Conservation (phyloP, 2,329 filamentous ascomycete species). For the Trichoderma sp. region DNA sequence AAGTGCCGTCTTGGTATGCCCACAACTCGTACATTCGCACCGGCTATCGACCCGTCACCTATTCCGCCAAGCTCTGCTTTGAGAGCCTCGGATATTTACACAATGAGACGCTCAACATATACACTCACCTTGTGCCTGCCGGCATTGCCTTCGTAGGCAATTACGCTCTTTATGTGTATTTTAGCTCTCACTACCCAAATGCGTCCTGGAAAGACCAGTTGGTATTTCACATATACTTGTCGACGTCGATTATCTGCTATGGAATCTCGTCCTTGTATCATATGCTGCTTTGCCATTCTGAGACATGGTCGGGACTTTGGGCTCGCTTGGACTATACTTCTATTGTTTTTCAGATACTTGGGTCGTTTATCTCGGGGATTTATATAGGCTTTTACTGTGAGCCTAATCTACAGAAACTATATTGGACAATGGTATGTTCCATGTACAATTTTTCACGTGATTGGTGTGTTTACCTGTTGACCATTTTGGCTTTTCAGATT, state of each 20-base stretch:
- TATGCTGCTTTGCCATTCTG: conserved; percentile 40
- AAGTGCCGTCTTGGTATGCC: conserved; percentile 41
- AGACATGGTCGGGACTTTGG: conserved; percentile 34
- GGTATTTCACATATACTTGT: conserved; percentile 41
- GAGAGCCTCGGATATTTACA: conserved; percentile 40
- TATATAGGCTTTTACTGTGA: conserved; percentile 41
- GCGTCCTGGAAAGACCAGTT: conserved; percentile 34
- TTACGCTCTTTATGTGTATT: conserved; percentile 29
- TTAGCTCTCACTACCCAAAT: conserved; percentile 32
- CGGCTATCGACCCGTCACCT: conserved; percentile 43
- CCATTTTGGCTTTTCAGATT: conserved; percentile 21
- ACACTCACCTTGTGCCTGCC: conserved; percentile 41
- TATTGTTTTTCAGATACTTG: conserved; percentile 39
- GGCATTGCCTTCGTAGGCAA: conserved; percentile 30
- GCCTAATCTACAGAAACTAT: neutral
- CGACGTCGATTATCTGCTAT: conserved; percentile 37
- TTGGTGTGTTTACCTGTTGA: neutral
- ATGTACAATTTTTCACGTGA: neutral
- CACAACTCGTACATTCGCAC: conserved; percentile 41
- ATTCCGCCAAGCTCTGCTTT: conserved; percentile 37
- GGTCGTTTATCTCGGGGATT: conserved; percentile 39
- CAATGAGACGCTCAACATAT: conserved; percentile 36
- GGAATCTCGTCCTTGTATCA: conserved; percentile 39
- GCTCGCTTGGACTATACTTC: conserved; percentile 38
- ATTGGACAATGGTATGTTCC: neutral